Percentiles rank a stretch among this genome's conserved stretches.
Conservation (phyloP, 345 rosid genomes). For the Linum trigynum region DNA sequence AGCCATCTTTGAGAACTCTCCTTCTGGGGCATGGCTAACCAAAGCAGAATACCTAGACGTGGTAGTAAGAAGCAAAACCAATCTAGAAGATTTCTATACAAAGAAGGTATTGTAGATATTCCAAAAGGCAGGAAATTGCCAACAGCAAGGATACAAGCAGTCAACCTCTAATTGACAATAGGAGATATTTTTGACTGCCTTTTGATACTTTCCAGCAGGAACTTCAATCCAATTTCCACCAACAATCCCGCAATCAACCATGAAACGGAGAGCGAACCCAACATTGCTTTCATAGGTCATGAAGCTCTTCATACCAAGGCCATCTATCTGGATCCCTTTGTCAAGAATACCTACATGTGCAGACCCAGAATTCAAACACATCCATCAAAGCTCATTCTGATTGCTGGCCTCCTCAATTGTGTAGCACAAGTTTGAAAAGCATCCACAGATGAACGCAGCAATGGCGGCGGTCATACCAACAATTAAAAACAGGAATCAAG, state of each 20-base stretch:
- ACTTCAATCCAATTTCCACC: slow-evolving; percentile 99
- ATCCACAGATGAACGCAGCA: not conserved
- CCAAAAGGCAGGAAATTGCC: slow-evolving; percentile 6
- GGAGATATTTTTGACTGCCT: slow-evolving; percentile 49
- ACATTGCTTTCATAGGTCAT: slow-evolving; percentile 93
- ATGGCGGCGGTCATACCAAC: not conserved
- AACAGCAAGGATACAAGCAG: slow-evolving; percentile 73
- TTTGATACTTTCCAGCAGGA: slow-evolving; percentile 71
- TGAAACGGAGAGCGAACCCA: slow-evolving; percentile 87
- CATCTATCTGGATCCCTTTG: slow-evolving; percentile 87
- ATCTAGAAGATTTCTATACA: slow-evolving; percentile 2
- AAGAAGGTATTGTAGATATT: not conserved
- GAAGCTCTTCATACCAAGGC: slow-evolving; percentile 84
- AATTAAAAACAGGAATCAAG: not conserved
- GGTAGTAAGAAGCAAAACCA: slow-evolving; percentile 25
- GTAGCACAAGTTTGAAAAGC: too few species aligned
- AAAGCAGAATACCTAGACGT: slow-evolving; percentile 56
- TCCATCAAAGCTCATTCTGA: not conserved
- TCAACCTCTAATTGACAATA: slow-evolving; percentile 84
- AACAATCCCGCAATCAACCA: slow-evolving; percentile 77
- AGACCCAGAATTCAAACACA: slow-evolving; percentile 2
- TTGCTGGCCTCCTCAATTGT: not conserved
- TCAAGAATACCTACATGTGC: slow-evolving; percentile 73
- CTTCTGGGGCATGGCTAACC: slow-evolving; percentile 83
- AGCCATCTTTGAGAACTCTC: slow-evolving; percentile 96